Percentiles rank a stretch among this genome's conserved stretches.
Conservation (phyloP, 192 early-diverging fungal genomes). For the Linnemannia hyalina region DNA sequence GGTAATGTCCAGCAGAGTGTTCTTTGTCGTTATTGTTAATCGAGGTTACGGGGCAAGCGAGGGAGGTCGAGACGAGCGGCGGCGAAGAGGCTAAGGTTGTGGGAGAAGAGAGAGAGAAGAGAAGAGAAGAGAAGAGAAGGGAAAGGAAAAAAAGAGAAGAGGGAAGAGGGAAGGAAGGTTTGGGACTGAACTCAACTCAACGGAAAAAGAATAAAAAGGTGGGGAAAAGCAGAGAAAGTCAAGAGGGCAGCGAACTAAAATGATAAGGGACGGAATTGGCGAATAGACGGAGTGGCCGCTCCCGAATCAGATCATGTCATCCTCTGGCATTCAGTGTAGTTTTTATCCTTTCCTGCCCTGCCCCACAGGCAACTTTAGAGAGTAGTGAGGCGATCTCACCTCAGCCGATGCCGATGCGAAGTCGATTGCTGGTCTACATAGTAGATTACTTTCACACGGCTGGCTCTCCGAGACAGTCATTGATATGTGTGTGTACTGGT, state of each 20-base stretch:
- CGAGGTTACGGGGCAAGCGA: neutral
- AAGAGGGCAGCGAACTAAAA: neutral
- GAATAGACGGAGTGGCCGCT: neutral
- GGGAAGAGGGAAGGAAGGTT: neutral
- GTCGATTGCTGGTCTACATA: neutral
- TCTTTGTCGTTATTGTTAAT: neutral
- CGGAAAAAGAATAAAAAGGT: neutral
- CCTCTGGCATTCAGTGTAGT: neutral
- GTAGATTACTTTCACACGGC: too few relatives aligned
- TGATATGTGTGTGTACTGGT: too few relatives aligned
- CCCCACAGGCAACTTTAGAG: too few relatives aligned
- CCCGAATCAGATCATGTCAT: slow-evolving; percentile 6
- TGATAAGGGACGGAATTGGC: neutral
- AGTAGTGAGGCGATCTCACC: neutral
- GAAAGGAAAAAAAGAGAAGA: neutral
- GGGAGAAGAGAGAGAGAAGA: neutral
- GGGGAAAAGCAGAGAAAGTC: neutral
- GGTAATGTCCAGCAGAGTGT: too few relatives aligned
- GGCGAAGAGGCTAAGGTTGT: neutral
- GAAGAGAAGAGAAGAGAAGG: neutral
- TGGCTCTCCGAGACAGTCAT: too few relatives aligned
- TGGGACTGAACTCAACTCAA: neutral
- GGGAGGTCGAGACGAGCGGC: neutral
- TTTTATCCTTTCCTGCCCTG: too few relatives aligned
- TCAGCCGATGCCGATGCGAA: slow-evolving; percentile 10